phyloP scores from a whole-genome alignment of 2,329 filamentous ascomycete genomes.

The Fusarium verrucosum region DNA sequence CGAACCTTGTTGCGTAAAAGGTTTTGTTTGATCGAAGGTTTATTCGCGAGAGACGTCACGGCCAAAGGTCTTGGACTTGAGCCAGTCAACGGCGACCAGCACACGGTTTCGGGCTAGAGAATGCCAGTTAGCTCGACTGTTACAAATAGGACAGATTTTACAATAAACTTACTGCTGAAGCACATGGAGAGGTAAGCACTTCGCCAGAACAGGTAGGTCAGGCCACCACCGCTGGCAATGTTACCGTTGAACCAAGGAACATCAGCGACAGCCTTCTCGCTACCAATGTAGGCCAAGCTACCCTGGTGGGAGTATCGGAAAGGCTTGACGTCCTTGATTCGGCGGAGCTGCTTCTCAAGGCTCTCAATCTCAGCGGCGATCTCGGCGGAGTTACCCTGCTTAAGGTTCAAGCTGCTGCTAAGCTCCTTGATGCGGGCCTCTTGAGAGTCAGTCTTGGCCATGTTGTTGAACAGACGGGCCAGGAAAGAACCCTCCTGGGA shows the following conservation, averaged over 20 bases:
- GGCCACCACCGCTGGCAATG: slow-evolving; percentile 87
- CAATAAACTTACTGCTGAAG: slow-evolving; percentile 87
- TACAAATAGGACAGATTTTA: neutral
- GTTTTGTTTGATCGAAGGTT: slow-evolving; percentile 34
- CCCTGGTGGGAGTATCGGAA: slow-evolving; percentile 99
- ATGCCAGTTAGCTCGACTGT: slow-evolving; percentile 29
- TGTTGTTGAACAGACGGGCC: slow-evolving; percentile 96
- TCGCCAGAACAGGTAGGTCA: slow-evolving; percentile 99
- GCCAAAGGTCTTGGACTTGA: slow-evolving; percentile 96
- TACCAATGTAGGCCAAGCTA: slow-evolving; percentile 95
- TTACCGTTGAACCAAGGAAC: slow-evolving; percentile 98
- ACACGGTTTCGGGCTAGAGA: slow-evolving; percentile 86
- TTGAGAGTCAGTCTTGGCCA: slow-evolving; percentile 91
- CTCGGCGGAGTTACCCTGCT: slow-evolving; percentile 73
- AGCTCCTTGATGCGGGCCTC: slow-evolving; percentile 79
- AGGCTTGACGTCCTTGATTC: slow-evolving; percentile 93
- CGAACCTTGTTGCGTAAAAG: slow-evolving; percentile 39
- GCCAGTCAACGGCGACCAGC: slow-evolving; percentile 91
- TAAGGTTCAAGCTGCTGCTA: slow-evolving; percentile 67
- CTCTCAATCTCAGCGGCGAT: slow-evolving; percentile 79
- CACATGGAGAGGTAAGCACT: slow-evolving; percentile 99
- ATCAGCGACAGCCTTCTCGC: slow-evolving; percentile 96
- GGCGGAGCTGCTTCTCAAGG: slow-evolving; percentile 84
- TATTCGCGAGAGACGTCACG: slow-evolving; percentile 92
- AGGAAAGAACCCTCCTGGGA: slow-evolving; percentile 96